Percentiles rank a stretch among this genome's conserved stretches.
These are phyloP conservation scores for Pichia ethanolica DNA, from an alignment of 805 yeast species.

Conservation along the genomic window DNA sequence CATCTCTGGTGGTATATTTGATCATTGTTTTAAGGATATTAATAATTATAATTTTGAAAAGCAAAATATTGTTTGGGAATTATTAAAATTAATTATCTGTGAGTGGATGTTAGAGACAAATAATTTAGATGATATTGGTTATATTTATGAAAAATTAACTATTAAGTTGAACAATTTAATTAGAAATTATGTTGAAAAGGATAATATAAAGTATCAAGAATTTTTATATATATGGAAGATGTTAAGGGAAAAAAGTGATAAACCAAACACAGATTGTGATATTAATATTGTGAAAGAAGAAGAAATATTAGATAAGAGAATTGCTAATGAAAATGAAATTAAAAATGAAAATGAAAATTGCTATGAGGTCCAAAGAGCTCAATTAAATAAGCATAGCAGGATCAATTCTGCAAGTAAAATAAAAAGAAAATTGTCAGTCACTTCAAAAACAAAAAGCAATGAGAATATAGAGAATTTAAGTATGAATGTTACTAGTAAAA, in stretches of 20 bases:
- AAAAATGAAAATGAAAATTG: no score
- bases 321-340: neutral
- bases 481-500: no score
- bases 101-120: conserved; percentile 6
- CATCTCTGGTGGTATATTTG: neutral
- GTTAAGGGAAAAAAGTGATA: neutral
- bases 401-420: neutral
- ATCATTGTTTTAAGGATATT: neutral
- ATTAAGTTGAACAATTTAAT: neutral
- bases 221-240: conserved; percentile 4
- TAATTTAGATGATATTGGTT: neutral
- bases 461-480: neutral
- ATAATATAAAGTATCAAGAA: conserved; percentile 3
- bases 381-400: no score
- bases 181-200: conserved; percentile 3
- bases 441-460: neutral
- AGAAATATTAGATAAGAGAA: neutral
- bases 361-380: no score
- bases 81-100: conserved; percentile 1
- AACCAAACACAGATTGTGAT: neutral
- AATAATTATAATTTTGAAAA: neutral
- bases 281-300: neutral
- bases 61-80: conserved; percentile 5
- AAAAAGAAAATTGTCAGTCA: neutral
- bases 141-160: neutral